phyloP scores from a whole-genome alignment of 2,329 filamentous ascomycete species.

The Pseudocercospora musae region DNA sequence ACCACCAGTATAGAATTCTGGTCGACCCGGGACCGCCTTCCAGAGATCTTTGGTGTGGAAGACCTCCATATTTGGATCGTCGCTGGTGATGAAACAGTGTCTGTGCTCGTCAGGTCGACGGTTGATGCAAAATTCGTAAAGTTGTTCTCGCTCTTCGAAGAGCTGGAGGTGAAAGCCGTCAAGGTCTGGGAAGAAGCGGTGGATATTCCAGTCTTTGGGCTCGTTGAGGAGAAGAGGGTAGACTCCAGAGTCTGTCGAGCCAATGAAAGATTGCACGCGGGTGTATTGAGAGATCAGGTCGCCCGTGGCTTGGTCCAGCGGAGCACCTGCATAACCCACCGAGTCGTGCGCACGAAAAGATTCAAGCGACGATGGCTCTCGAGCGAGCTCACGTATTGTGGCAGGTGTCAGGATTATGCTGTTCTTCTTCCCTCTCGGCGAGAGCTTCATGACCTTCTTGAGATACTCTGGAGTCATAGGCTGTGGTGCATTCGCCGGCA shows the following conservation, averaged over 20 bases:
- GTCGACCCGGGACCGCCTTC: constrained; percentile 4
- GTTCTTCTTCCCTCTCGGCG: constrained; percentile 5
- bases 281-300: constrained; percentile 11
- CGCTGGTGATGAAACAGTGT: constrained; percentile 4
- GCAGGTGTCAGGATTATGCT: constrained; percentile 9
- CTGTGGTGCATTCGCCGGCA: constrained; percentile 9
- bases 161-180: constrained; percentile 12
- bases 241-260: constrained; percentile 13
- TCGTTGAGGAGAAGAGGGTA: constrained; percentile 13
- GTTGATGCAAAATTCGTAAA: constrained; percentile 17
- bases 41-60: constrained; percentile 18
- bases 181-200: constrained; percentile 8
- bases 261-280: constrained; percentile 16
- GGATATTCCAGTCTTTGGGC: constrained; percentile 16
- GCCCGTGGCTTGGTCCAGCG: constrained; percentile 14
- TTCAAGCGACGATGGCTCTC: not conserved
- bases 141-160: constrained; percentile 4
- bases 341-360: constrained; percentile 5
- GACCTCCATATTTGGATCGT: constrained; percentile 7
- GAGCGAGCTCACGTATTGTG: constrained; percentile 8
- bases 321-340: constrained; percentile 13
- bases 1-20: constrained; percentile 9
- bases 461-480: constrained; percentile 25
- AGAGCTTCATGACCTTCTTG: constrained; percentile 11
- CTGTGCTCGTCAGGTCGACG: constrained; percentile 7